Base-by-base conservation (phyloP, 208 protist species). In the Angomonas ambiguus region DNA sequence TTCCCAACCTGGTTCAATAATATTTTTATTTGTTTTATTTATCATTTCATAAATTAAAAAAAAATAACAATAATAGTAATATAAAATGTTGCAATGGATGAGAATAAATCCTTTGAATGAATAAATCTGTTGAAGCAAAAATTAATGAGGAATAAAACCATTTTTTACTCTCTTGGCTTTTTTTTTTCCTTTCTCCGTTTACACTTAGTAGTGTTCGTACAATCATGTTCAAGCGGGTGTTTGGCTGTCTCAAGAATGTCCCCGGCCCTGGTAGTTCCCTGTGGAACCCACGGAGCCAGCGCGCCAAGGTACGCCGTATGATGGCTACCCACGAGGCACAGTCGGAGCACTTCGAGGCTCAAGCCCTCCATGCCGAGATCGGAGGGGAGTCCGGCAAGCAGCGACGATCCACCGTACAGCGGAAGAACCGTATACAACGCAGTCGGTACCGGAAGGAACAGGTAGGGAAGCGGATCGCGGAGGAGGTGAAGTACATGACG, bases 401-500 rank as follows among this genome's bases (percentile, higher is more conserved):
- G 67, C 18, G 30, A 20, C 35, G 11, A 30, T 2, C 24, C 35
- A 2, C 1, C 35, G 8, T 30, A 2, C 51, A 69, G 49, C 1
- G 59, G 13, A 13, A 53, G n/a, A 31, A 32, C 5, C 22, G 58
- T 4, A 75, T 76, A 53, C 85, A 77, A 62, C 82, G 74, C 33
- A 62, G 66, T 30, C 31, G n/a, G 27, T 63, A 85, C 32, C 76
- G 80, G 38, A 65, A 76, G 28, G 62, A 64, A 6, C 48, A 62
- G 28, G 60, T 82, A 0, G 87, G 87, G 16, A 18, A 53, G 13
- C 76, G 78, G 1, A 66, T 94, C 25, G 81, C 85, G 8, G 85
- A 94, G 64, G 60, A 63, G n/a, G 82, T 76, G 25, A 83, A 83
- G 72, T 32, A 71, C 56, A 84, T 94, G 81, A 87, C 82, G 20